Evolutionary conservation across 148 eudicot species (phyloP).

Genomic region (Polygonum maritimum): DNA sequence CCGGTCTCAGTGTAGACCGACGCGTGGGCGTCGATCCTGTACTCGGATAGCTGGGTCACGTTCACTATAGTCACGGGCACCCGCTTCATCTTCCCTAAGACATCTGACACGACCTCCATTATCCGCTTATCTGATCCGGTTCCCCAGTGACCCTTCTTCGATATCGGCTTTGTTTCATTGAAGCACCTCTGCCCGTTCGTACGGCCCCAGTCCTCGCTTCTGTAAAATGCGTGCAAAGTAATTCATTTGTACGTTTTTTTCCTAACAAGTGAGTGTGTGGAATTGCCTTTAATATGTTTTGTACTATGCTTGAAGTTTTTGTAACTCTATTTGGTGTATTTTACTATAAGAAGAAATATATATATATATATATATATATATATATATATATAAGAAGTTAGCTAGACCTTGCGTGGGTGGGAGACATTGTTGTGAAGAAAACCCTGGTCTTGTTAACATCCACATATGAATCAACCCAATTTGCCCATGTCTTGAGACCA

Average conservation of each 20-base stretch:
- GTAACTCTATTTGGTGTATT: no score
- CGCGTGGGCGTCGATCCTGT: conserved; percentile 68
- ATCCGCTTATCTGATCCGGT: conserved; percentile 60
- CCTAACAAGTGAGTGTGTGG: no score
- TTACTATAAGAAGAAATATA: no score
- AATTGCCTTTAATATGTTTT: no score
- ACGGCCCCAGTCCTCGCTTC: conserved; percentile 63
- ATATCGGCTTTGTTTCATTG: conserved; percentile 75
- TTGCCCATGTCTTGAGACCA: conserved; percentile 91
- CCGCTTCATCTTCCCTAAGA: conserved; percentile 49
- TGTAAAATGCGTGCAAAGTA: conserved; percentile 3
- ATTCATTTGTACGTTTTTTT: no score
- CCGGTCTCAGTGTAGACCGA: conserved; percentile 61
- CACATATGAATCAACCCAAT: conserved; percentile 86
- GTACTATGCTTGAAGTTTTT: no score
- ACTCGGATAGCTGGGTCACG: conserved; percentile 77
- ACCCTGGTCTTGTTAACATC: conserved; percentile 59
- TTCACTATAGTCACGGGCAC: conserved; percentile 58
- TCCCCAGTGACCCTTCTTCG: conserved; percentile 66
- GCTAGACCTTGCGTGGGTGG: conserved; percentile 70
- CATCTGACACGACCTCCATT: conserved; percentile 51
- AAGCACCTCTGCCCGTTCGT: conserved; percentile 55
- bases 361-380: no score
- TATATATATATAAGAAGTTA: neutral
- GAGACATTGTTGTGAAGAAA: conserved; percentile 93